phyloP scores from a whole-genome alignment of 805 yeast genomes.

The Zygosaccharomyces siamensis region DNA sequence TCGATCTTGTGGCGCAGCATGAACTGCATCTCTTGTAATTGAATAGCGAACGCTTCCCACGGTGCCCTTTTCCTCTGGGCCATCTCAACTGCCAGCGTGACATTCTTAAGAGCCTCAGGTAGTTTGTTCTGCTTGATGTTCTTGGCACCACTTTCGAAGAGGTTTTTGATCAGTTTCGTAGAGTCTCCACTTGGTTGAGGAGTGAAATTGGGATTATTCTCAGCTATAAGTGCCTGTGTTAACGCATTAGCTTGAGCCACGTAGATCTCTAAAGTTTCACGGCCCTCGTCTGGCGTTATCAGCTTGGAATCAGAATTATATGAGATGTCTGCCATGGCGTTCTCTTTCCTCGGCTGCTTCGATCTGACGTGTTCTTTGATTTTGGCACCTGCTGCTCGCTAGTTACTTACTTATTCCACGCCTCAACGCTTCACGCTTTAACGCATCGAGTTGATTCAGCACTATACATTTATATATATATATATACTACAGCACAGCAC shows the following conservation, averaged over 20 bases:
- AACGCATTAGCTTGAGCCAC: constrained; percentile 36
- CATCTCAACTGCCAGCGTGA: constrained; percentile 62
- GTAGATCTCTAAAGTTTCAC: constrained; percentile 15
- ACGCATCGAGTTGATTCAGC: not conserved
- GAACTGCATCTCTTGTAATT: constrained; percentile 61
- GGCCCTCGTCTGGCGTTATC: constrained; percentile 13
- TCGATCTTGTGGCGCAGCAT: constrained; percentile 70
- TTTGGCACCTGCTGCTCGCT: not conserved
- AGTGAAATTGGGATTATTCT: constrained; percentile 48
- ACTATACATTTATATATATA: not conserved
- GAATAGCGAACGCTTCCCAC: constrained; percentile 69
- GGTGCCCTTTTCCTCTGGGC: constrained; percentile 57
- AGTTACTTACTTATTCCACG: not conserved
- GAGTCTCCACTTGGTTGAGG: constrained; percentile 50
- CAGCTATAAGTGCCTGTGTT: constrained; percentile 32
- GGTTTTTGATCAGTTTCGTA: constrained; percentile 52
- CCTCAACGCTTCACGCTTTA: not conserved
- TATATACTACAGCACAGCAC: constrained; percentile 4
- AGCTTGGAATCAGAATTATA: constrained; percentile 32
- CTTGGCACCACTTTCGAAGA: constrained; percentile 57
- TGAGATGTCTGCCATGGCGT: constrained; percentile 3
- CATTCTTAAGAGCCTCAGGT: constrained; percentile 58
- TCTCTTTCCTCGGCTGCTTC: not conserved
- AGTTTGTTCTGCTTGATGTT: constrained; percentile 51
- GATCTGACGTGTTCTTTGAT: not conserved